A percentile compares a stretch with the other conserved stretches of the same genome.
These are phyloP conservation scores for Tuber magnatum DNA, from an alignment of 495 filamentous ascomycete genomes.

Conservation along the genomic window DNA sequence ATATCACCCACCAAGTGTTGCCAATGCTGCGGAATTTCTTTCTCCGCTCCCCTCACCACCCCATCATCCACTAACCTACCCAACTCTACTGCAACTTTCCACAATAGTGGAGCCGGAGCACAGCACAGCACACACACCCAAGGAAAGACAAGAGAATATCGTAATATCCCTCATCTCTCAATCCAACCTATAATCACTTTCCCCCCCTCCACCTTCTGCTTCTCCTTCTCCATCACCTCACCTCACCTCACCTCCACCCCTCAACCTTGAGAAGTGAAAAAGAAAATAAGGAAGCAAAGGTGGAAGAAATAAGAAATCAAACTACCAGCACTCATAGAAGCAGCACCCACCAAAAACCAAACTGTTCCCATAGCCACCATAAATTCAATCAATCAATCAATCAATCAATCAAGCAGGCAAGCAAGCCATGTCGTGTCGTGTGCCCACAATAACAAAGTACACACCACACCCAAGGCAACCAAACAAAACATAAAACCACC, in stretches of 20 bases:
- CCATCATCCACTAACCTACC: neutral
- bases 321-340: neutral
- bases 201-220: neutral
- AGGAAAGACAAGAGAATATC: neutral
- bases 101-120: neutral
- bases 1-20: neutral
- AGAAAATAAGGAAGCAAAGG: neutral
- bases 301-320: neutral
- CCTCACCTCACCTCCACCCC: neutral
- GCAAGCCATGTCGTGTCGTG: neutral
- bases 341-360: neutral
- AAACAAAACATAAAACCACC: constrained; percentile 2
- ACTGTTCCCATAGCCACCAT: neutral
- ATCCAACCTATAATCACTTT: neutral
- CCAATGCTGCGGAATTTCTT: neutral
- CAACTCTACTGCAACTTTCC: neutral
- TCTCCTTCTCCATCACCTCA: neutral
- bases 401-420: neutral
- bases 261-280: neutral
- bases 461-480: neutral
- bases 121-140: neutral
- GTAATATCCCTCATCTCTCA: constrained; percentile 1
- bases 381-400: neutral
- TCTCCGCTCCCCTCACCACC: neutral
- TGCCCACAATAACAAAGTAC: neutral